Percentiles rank a stretch among this genome's conserved stretches.
Evolutionary conservation across 495 filamentous ascomycete genomes (phyloP).

Genomic region (Penicillium salamii): DNA sequence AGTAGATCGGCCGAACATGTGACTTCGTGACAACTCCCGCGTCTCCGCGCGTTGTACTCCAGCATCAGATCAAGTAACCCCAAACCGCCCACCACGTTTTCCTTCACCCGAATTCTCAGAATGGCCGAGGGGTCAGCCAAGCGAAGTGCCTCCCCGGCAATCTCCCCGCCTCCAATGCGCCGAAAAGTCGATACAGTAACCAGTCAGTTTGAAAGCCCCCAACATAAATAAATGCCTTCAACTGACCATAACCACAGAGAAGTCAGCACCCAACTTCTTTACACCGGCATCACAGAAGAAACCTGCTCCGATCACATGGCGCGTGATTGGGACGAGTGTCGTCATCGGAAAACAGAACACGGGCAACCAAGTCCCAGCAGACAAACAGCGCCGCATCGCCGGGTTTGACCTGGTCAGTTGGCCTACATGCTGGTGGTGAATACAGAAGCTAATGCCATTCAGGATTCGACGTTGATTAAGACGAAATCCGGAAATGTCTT

Average conservation of each 20-base stretch:
- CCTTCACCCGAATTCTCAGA: conserved; percentile 18
- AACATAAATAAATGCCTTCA: background rate
- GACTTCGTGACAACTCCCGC: conserved; percentile 41
- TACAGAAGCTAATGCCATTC: conserved; percentile 1
- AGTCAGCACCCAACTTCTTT: conserved; percentile 80
- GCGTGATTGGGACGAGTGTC: conserved; percentile 62
- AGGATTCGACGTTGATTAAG: conserved; percentile 86
- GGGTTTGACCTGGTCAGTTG: conserved; percentile 82
- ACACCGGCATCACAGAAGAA: conserved; percentile 83
- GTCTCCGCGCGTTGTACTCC: conserved; percentile 24
- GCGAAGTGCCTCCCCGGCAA: conserved; percentile 33
- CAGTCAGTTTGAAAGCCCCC: conserved; percentile 50
- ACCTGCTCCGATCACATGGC: conserved; percentile 75
- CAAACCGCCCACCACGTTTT: conserved; percentile 15
- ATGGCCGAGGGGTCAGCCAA: conserved; percentile 38
- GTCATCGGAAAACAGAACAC: conserved; percentile 71
- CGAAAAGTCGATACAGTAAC: conserved; percentile 70
- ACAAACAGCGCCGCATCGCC: conserved; percentile 62
- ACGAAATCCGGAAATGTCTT: conserved; percentile 80
- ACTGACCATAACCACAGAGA: conserved; percentile 42
- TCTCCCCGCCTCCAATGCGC: conserved; percentile 48
- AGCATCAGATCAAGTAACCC: background rate
- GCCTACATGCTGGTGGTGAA: background rate
- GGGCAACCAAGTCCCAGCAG: conserved; percentile 18
- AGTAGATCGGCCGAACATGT: conserved; percentile 29